Evolutionary conservation across 495 filamentous ascomycete genomes (phyloP).

Genomic region (Parmelia sp.): DNA sequence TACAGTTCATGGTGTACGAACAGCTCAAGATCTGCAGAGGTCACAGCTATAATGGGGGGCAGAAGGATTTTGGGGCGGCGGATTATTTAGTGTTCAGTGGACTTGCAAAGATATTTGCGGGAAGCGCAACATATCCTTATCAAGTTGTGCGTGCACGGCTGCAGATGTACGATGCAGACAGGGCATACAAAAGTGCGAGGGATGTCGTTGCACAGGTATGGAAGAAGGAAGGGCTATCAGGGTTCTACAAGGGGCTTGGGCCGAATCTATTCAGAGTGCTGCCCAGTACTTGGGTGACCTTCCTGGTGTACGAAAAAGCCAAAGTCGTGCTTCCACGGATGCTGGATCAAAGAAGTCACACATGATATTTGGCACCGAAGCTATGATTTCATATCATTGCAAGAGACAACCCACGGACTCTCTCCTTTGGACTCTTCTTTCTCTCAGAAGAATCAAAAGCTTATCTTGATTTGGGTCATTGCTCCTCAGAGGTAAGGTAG

Average conservation of each 20-base stretch:
- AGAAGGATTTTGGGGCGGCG: conserved; percentile 55
- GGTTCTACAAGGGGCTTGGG: conserved; percentile 89
- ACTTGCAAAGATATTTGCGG: conserved; percentile 79
- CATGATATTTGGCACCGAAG: neutral
- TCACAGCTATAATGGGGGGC: conserved; percentile 10
- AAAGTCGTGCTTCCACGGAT: conserved; percentile 39
- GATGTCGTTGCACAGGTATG: conserved; percentile 71
- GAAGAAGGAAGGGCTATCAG: conserved; percentile 67
- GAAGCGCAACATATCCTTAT: conserved; percentile 83
- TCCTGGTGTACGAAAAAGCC: conserved; percentile 93
- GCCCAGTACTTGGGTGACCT: conserved; percentile 95
- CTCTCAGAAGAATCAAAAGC: neutral
- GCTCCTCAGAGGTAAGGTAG: neutral
- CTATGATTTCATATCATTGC: neutral
- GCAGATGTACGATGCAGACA: conserved; percentile 77
- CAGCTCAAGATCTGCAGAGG: conserved; percentile 61
- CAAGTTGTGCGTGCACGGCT: conserved; percentile 82
- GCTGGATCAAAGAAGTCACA: neutral
- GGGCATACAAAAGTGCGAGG: conserved; percentile 57
- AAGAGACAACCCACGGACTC: neutral
- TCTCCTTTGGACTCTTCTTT: neutral
- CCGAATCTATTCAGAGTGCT: conserved; percentile 84
- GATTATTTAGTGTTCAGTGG: conserved; percentile 74
- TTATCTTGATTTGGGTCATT: neutral
- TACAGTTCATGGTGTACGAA: conserved; percentile 96